Conservation (phyloP, 306 rosid species). For the Citrullus mucosospermus region DNA sequence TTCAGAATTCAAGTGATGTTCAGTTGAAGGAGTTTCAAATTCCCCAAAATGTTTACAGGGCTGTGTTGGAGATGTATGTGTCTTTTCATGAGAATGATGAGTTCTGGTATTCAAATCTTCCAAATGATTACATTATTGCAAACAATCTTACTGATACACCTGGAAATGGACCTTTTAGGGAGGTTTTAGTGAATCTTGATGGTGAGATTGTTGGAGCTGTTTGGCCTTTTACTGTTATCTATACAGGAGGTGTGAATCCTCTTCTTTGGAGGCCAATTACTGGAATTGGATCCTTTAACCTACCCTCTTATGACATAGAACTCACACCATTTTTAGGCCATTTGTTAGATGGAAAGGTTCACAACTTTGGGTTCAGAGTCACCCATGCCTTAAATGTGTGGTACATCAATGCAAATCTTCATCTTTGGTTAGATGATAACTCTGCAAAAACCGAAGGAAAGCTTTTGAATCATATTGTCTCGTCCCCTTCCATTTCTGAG, state of each 20-base stretch:
- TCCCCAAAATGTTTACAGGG: conserved; percentile 71
- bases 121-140: conserved; percentile 49
- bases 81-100: conserved; percentile 94
- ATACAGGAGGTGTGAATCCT: conserved; percentile 79
- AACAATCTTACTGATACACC: conserved; percentile 40
- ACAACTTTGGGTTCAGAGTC: conserved; percentile 53
- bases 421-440: conserved; percentile 69
- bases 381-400: conserved; percentile 83
- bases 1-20: conserved; percentile 34
- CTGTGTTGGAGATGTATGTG: conserved; percentile 79
- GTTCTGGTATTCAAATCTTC: conserved; percentile 59
- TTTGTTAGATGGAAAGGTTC: conserved; percentile 53
- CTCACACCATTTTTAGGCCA: conserved; percentile 67
- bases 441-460: conserved; percentile 41
- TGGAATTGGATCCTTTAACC: conserved; percentile 71
- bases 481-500: conserved; percentile 31
- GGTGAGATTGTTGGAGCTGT: conserved; percentile 43
- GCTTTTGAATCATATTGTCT: conserved; percentile 24
- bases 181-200: conserved; percentile 66
- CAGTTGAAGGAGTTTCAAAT: conserved; percentile 38
- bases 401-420: conserved; percentile 79
- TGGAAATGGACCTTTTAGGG: conserved; percentile 87
- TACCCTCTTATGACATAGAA: conserved; percentile 82
- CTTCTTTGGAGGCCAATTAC: conserved; percentile 91
- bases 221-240: conserved; percentile 91